Conservation (phyloP, 1,139 yeast genomes). For the Yamadazyma pseudoaaseri region DNA sequence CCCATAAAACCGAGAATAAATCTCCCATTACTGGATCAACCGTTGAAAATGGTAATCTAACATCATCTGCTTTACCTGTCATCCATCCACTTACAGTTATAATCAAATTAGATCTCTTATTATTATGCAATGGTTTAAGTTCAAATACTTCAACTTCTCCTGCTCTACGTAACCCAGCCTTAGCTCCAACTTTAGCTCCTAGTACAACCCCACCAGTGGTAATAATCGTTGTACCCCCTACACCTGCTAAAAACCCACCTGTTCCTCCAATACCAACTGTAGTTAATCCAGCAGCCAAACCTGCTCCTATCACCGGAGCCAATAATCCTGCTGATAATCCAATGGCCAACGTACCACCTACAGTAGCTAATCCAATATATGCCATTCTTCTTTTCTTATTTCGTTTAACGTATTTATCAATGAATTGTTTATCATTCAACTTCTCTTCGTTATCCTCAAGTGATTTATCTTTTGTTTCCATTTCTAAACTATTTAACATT, state of each 20-base stretch:
- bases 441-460: constrained; percentile 62
- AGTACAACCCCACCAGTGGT: constrained; percentile 89
- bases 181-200: constrained; percentile 86
- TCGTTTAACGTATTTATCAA: constrained; percentile 66
- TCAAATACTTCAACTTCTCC: constrained; percentile 95
- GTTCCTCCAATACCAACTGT: constrained; percentile 95
- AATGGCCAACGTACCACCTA: constrained; percentile 94
- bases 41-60: constrained; percentile 91
- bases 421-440: constrained; percentile 71
- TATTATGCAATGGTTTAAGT: constrained; percentile 87
- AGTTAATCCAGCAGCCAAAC: constrained; percentile 94
- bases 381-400: constrained; percentile 69
- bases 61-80: constrained; percentile 94
- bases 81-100: constrained; percentile 98
- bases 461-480: constrained; percentile 63
- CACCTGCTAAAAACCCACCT: constrained; percentile 87
- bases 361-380: constrained; percentile 90
- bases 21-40: constrained; percentile 99
- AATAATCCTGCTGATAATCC: constrained; percentile 93
- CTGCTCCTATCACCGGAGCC: constrained; percentile 98
- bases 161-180: constrained; percentile 82
- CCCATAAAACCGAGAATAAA: constrained; percentile 89
- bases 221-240: constrained; percentile 94
- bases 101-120: constrained; percentile 81
- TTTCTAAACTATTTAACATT: constrained; percentile 84